These are phyloP conservation scores for Picea sitchensis DNA, from an alignment of 75 land plant species.

Conservation along the genomic window DNA sequence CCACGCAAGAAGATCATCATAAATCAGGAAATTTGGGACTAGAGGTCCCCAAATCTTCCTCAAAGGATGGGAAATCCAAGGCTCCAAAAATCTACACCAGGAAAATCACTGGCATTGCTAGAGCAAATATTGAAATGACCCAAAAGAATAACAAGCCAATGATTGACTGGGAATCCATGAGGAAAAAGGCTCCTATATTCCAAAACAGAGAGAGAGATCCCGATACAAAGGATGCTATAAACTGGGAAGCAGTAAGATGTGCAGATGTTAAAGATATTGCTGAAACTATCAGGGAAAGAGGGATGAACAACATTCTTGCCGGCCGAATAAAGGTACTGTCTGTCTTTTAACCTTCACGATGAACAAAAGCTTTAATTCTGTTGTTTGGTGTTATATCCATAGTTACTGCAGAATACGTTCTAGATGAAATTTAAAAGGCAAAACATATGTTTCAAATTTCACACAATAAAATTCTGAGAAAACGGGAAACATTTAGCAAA, in stretches of 20 bases:
- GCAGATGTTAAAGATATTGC: slow-evolving; percentile 72
- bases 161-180: slow-evolving; percentile 63
- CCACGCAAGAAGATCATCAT: not conserved
- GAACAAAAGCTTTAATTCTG: not conserved
- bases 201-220: slow-evolving; percentile 23
- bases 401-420: not conserved
- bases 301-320: slow-evolving; percentile 93
- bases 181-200: slow-evolving; percentile 24
- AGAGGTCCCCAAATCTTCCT: not conserved
- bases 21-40: slow-evolving; percentile 6
- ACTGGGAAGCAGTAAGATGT: slow-evolving; percentile 78
- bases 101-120: slow-evolving; percentile 22
- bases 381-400: not conserved
- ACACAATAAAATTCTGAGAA: not conserved
- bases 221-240: slow-evolving; percentile 66
- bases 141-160: slow-evolving; percentile 23
- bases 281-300: slow-evolving; percentile 80
- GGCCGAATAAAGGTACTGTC: slow-evolving; percentile 81
- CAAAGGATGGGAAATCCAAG: not conserved
- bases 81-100: not conserved
- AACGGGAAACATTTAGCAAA: no score
- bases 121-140: slow-evolving; percentile 34
- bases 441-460: not conserved
- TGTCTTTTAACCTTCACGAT: not conserved
- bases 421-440: not conserved